Percentiles rank a stretch among this genome's conserved stretches.
Conservation (phyloP, 257 asterid species). For the Jacaranda copaia region DNA sequence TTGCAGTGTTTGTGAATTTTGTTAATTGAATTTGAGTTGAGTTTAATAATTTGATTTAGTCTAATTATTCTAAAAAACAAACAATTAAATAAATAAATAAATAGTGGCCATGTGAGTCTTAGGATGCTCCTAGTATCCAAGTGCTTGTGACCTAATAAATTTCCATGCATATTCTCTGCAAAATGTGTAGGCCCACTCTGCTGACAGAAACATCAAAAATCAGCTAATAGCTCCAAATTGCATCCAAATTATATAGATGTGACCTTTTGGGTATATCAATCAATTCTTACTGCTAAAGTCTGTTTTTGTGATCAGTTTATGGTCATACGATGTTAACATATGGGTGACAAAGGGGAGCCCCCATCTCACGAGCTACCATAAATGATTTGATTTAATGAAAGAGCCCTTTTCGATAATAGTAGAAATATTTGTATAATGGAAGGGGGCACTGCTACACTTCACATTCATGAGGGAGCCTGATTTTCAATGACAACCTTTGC, state of each 20-base stretch:
- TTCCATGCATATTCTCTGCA: conserved; percentile 32
- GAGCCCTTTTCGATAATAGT: conserved; percentile 2
- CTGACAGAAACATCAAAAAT: conserved; percentile 26
- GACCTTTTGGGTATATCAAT: conserved; percentile 11
- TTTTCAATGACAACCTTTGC: not conserved
- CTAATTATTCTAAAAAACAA: not conserved
- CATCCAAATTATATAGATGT: conserved; percentile 37
- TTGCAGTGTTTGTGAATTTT: too few species aligned
- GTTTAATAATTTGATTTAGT: not conserved
- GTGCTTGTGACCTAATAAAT: conserved; percentile 34
- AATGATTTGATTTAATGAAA: conserved; percentile 39
- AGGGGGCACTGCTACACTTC: conserved; percentile 10
- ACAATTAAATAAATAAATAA: not conserved
- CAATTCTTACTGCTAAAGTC: not conserved
- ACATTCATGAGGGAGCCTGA: too few species aligned
- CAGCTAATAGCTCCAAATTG: conserved; percentile 40
- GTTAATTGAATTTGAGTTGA: not conserved
- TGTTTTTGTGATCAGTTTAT: not conserved
- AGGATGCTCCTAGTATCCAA: conserved; percentile 32
- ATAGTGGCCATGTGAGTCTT: conserved; percentile 1
- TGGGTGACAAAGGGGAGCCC: conserved; percentile 32
- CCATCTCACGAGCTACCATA: conserved; percentile 48
- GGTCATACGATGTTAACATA: conserved; percentile 28
- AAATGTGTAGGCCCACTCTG: conserved; percentile 46
- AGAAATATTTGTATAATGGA: not conserved